Conservation (phyloP, 768 basidiomycete genomes). For the Leccinum incarnatum region DNA sequence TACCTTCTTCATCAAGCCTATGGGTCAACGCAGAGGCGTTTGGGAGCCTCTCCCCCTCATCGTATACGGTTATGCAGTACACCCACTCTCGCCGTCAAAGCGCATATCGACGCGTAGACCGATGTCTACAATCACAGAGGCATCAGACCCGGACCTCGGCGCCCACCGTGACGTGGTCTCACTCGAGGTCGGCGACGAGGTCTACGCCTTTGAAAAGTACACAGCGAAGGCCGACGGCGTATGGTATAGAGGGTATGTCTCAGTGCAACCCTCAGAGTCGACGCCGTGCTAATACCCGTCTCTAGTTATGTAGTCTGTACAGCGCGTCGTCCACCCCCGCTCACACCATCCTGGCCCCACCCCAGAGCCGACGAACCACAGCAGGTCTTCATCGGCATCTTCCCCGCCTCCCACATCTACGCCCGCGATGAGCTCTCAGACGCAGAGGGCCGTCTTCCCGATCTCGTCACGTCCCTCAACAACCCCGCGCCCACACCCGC, state of each 20-base stretch:
- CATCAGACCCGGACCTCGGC: conserved; percentile 57
- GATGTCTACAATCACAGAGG: conserved; percentile 44
- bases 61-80: conserved; percentile 89
- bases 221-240: conserved; percentile 70
- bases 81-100: conserved; percentile 75
- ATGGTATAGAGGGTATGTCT: conserved; percentile 92
- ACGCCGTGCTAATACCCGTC: neutral
- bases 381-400: conserved; percentile 92
- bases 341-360: conserved; percentile 59
- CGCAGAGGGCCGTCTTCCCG: conserved; percentile 81
- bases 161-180: conserved; percentile 75
- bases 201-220: conserved; percentile 96
- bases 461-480: conserved; percentile 59
- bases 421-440: conserved; percentile 84
- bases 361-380: conserved; percentile 74
- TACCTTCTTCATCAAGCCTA: conserved; percentile 17
- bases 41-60: conserved; percentile 71
- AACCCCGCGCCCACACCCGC: conserved; percentile 33
- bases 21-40: conserved; percentile 38
- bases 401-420: conserved; percentile 86
- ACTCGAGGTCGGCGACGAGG: conserved; percentile 93
- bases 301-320: conserved; percentile 84
- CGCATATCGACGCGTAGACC: conserved; percentile 47
- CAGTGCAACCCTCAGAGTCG: neutral
- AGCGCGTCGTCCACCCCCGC: conserved; percentile 62